A percentile compares a stretch with the other conserved stretches of the same genome.
Evolutionary conservation across 2,329 filamentous ascomycete genomes (phyloP).

Genomic region (Bipolaris gigantea): DNA sequence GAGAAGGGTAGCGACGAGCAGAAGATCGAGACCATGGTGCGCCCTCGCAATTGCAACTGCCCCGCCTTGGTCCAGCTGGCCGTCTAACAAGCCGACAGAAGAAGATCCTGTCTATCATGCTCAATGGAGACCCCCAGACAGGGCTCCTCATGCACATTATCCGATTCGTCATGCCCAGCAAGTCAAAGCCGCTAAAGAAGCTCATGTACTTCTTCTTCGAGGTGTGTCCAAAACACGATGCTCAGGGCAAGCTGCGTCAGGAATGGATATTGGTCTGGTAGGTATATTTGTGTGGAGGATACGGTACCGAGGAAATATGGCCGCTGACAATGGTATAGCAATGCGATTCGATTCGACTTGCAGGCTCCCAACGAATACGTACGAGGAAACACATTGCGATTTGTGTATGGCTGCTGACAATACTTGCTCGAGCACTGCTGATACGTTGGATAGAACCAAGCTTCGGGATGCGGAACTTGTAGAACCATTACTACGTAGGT

Average conservation of each 20-base stretch:
- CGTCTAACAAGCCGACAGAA: slow-evolving; percentile 53
- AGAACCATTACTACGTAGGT: slow-evolving; percentile 77
- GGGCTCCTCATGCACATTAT: slow-evolving; percentile 99
- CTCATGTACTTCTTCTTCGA: slow-evolving; percentile 99
- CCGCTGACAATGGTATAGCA: slow-evolving; percentile 59
- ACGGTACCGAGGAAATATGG: not conserved
- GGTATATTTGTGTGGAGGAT: slow-evolving; percentile 32
- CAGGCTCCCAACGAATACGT: slow-evolving; percentile 99
- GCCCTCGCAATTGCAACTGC: slow-evolving; percentile 23
- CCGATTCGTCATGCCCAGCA: slow-evolving; percentile 98
- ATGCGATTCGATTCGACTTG: slow-evolving; percentile 95
- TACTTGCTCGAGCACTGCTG: slow-evolving; percentile 11
- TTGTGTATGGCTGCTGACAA: slow-evolving; percentile 57
- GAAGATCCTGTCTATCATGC: slow-evolving; percentile 93
- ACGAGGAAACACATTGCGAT: slow-evolving; percentile 94
- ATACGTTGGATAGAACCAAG: slow-evolving; percentile 63
- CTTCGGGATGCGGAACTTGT: slow-evolving; percentile 93
- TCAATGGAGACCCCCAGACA: slow-evolving; percentile 96
- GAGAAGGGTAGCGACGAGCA: slow-evolving; percentile 92
- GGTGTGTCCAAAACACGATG: slow-evolving; percentile 94
- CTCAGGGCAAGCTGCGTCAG: slow-evolving; percentile 92
- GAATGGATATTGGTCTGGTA: slow-evolving; percentile 99
- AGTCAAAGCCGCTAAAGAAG: slow-evolving; percentile 96
- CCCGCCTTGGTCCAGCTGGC: slow-evolving; percentile 56
- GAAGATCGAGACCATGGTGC: slow-evolving; percentile 75